These are phyloP conservation scores for Chrysoporthe cubensis DNA, from an alignment of 2,329 filamentous ascomycete species.

Conservation along the genomic window DNA sequence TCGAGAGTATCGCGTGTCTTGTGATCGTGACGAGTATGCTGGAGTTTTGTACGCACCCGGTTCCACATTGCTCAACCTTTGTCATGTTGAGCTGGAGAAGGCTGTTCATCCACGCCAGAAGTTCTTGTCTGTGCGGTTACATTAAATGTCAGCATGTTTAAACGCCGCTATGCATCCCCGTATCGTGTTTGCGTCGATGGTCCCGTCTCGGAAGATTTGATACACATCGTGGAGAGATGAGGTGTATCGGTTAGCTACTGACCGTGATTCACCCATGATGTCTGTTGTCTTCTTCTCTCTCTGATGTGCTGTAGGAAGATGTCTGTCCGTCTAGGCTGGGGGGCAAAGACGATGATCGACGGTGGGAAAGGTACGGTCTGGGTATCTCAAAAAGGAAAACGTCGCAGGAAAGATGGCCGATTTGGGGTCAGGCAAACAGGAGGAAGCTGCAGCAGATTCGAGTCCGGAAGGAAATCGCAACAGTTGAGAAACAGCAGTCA, in stretches of 20 bases:
- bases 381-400: slow-evolving; percentile 26
- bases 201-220: neutral
- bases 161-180: neutral
- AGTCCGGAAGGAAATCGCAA: slow-evolving; percentile 23
- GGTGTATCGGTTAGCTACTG: slow-evolving; percentile 7
- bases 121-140: slow-evolving; percentile 74
- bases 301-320: slow-evolving; percentile 16
- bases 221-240: neutral
- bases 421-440: slow-evolving; percentile 11
- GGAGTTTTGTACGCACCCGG: slow-evolving; percentile 67
- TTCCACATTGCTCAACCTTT: slow-evolving; percentile 98
- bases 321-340: neutral
- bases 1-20: neutral
- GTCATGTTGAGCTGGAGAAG: slow-evolving; percentile 97
- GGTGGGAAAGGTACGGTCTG: slow-evolving; percentile 13
- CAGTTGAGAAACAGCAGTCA: slow-evolving; percentile 23
- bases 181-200: neutral
- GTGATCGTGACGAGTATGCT: neutral
- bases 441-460: slow-evolving; percentile 1
- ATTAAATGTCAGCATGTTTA: slow-evolving; percentile 16
- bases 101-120: slow-evolving; percentile 95
- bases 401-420: slow-evolving; percentile 2
- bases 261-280: slow-evolving; percentile 70
- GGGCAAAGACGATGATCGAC: slow-evolving; percentile 1
- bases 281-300: slow-evolving; percentile 25